A percentile compares a stretch with the other conserved stretches of the same genome.
Conservation (phyloP, 2,329 filamentous ascomycete species). For the Sporothrix luriei region DNA sequence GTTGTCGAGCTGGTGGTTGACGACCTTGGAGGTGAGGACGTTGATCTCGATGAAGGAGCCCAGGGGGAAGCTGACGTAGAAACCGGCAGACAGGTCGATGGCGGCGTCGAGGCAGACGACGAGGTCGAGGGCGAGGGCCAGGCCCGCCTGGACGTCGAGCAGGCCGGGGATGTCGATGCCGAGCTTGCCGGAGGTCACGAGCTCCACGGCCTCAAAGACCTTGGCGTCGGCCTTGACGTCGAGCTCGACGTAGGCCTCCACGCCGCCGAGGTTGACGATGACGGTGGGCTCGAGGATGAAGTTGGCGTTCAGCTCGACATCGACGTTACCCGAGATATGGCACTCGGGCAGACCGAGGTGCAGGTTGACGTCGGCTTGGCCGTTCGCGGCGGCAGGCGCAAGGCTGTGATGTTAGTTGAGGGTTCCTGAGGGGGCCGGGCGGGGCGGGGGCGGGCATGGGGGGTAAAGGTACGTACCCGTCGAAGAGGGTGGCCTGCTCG, state of each 20-base stretch:
- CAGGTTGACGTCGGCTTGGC: constrained; percentile 33
- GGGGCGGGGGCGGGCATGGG: no score
- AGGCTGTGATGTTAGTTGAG: constrained; percentile 25
- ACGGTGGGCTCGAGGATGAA: constrained; percentile 36
- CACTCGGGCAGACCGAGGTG: constrained; percentile 36
- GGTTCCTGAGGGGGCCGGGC: no score
- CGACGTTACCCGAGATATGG: constrained; percentile 34
- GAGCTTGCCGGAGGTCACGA: constrained; percentile 36
- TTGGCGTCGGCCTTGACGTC: constrained; percentile 38
- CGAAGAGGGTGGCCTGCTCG: constrained; percentile 36
- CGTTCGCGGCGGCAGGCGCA: constrained; percentile 29
- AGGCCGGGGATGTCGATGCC: constrained; percentile 38
- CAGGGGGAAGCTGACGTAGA: constrained; percentile 40
- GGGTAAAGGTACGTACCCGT: no score
- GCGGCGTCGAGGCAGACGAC: constrained; percentile 39
- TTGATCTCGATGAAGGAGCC: constrained; percentile 40
- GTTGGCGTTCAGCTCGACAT: constrained; percentile 33
- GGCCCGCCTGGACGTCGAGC: constrained; percentile 36
- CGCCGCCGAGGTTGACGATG: constrained; percentile 38
- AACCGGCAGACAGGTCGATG: constrained; percentile 38
- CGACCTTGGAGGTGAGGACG: constrained; percentile 38
- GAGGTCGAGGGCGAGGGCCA: constrained; percentile 41
- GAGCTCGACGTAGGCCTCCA: constrained; percentile 40
- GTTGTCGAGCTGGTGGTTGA: constrained; percentile 35
- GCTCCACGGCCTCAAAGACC: constrained; percentile 37